Evolutionary conservation across 1,284 basidiomycete species (phyloP).

Genomic region (Boletus subluridellus): DNA sequence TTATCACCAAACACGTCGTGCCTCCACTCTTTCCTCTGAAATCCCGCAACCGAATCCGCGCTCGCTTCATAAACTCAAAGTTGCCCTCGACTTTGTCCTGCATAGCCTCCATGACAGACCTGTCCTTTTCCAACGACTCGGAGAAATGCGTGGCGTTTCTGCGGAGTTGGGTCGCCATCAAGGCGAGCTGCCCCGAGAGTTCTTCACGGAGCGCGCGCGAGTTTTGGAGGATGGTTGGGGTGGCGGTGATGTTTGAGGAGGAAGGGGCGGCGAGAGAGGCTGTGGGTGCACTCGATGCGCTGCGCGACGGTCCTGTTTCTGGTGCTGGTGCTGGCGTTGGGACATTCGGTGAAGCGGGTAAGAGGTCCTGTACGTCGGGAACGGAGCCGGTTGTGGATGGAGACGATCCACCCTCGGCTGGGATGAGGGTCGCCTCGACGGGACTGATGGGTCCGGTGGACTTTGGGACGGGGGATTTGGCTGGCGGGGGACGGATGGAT

Average conservation of each 20-base stretch:
- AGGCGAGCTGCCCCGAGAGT: conserved; percentile 66
- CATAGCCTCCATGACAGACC: conserved; percentile 55
- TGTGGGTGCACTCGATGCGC: conserved; percentile 25
- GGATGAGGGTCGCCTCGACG: conserved; percentile 29
- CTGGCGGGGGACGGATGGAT: conserved; percentile 30
- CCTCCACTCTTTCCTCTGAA: conserved; percentile 62
- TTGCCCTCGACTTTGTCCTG: conserved; percentile 70
- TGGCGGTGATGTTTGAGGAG: conserved; percentile 38
- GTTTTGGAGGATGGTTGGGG: conserved; percentile 50
- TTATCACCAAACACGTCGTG: conserved; percentile 68
- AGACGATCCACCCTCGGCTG: conserved; percentile 18
- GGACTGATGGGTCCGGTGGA: neutral
- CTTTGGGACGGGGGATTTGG: conserved; percentile 5
- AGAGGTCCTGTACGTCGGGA: conserved; percentile 14
- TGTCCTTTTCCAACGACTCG: conserved; percentile 60
- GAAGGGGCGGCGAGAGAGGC: conserved; percentile 28
- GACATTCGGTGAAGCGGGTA: conserved; percentile 18
- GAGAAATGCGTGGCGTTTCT: conserved; percentile 71
- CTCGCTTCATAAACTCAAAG: conserved; percentile 63
- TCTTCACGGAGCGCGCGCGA: conserved; percentile 66
- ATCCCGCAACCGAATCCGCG: conserved; percentile 60
- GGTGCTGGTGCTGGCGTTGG: neutral
- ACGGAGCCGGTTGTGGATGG: neutral
- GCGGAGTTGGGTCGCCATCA: conserved; percentile 76
- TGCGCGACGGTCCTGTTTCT: conserved; percentile 5